Conservation (phyloP, 1,139 yeast species). For the Kodamaea alishanica region DNA sequence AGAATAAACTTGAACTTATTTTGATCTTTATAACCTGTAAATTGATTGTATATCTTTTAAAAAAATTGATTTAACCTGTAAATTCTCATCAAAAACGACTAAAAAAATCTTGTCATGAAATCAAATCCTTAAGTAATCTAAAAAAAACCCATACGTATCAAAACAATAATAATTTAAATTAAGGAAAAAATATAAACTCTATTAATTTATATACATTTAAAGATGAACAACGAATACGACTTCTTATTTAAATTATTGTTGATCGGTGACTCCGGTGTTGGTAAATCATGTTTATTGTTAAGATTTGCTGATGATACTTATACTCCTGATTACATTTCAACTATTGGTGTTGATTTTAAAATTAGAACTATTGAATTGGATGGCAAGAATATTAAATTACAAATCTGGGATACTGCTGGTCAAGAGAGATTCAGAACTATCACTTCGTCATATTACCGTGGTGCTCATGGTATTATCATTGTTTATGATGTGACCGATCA, state of each 20-base stretch:
- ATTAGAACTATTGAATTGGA: constrained; percentile 95
- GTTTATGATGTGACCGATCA: constrained; percentile 98
- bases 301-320: constrained; percentile 97
- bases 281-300: constrained; percentile 89
- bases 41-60: background rate
- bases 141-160: constrained; percentile 8
- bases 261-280: constrained; percentile 98
- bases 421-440: constrained; percentile 97
- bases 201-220: background rate
- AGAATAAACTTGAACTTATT: background rate
- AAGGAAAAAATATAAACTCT: background rate
- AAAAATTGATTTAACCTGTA: background rate
- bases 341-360: constrained; percentile 97
- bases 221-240: constrained; percentile 89
- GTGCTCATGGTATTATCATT: constrained; percentile 97
- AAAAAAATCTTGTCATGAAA: constrained; percentile 6
- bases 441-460: constrained; percentile 96
- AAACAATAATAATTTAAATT: constrained; percentile 1
- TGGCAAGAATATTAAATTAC: constrained; percentile 95
- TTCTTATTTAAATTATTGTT: constrained; percentile 88
- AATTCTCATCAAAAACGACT: background rate
- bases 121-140: too few species aligned
- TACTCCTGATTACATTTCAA: constrained; percentile 94
- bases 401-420: constrained; percentile 99
- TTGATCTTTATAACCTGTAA: background rate